These are phyloP conservation scores for Mitragyna speciosa DNA, from an alignment of 257 asterid genomes.

Conservation along the genomic window DNA sequence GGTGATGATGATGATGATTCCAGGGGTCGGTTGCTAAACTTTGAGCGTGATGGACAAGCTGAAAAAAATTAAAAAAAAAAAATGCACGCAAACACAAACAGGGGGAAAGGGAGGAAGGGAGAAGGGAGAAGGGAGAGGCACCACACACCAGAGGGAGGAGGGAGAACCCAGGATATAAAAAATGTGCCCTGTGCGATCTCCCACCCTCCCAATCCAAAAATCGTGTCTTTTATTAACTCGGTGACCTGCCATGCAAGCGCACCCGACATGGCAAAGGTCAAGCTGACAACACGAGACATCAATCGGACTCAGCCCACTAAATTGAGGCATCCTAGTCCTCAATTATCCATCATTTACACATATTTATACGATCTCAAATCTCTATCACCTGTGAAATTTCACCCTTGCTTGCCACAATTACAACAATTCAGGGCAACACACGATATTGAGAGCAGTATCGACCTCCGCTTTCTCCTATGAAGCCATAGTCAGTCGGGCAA, in stretches of 20 bases:
- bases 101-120: not conserved
- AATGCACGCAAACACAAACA: too few species aligned
- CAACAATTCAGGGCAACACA: too few species aligned
- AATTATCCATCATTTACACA: not conserved
- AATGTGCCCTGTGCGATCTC: not conserved
- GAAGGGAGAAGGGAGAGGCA: not conserved
- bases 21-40: not conserved
- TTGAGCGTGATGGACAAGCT: too few species aligned
- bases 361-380: not conserved
- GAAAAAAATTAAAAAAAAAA: too few species aligned
- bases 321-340: not conserved
- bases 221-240: not conserved
- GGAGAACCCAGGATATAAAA: not conserved
- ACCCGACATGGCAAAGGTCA: slow-evolving; percentile 45
- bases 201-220: slow-evolving; percentile 9
- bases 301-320: too few species aligned
- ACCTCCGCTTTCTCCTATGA: too few species aligned
- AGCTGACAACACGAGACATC: not conserved
- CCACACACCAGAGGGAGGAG: not conserved
- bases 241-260: slow-evolving; percentile 49
- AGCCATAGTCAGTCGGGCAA: too few species aligned
- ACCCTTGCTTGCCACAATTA: not conserved
- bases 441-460: too few species aligned
- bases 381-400: not conserved
- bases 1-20: not conserved